Evolutionary conservation across 2,329 filamentous ascomycete genomes (phyloP).

Genomic region (Hymenoscyphus linearis): DNA sequence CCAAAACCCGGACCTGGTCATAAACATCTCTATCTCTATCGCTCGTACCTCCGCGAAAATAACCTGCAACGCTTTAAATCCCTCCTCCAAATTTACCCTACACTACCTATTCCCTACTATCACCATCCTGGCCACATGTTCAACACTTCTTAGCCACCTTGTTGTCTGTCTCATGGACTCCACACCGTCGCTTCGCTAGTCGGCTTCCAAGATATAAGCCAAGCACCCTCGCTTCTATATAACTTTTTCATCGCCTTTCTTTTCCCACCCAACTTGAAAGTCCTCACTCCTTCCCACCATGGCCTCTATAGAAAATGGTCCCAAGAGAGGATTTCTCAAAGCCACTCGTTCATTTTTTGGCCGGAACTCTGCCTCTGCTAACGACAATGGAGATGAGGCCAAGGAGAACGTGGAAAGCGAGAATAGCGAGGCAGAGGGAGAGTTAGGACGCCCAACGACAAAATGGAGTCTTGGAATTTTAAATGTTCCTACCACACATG

Average conservation of each 20-base stretch:
- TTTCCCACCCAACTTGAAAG: background rate
- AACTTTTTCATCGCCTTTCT: background rate
- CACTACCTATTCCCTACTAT: background rate
- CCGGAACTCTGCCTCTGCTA: conserved; percentile 17
- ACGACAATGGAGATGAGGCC: conserved; percentile 9
- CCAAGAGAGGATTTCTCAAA: background rate
- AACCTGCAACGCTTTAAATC: background rate
- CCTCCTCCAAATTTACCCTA: background rate
- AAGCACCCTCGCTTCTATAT: background rate
- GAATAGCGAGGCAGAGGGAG: background rate
- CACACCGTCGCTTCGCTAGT: background rate
- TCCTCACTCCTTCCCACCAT: background rate
- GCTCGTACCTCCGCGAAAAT: background rate
- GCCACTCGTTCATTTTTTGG: conserved; percentile 20
- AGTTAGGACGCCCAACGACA: conserved; percentile 20
- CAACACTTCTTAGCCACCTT: background rate
- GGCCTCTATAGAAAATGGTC: background rate
- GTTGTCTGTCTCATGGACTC: background rate
- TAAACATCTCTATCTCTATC: background rate
- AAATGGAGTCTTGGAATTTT: conserved; percentile 72
- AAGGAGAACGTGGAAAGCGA: background rate
- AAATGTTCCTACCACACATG: conserved; percentile 73
- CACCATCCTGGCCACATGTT: background rate
- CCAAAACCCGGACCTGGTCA: background rate
- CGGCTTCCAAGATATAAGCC: background rate